Conservation (phyloP, 805 yeast genomes). For the Yarrowia sp. region DNA sequence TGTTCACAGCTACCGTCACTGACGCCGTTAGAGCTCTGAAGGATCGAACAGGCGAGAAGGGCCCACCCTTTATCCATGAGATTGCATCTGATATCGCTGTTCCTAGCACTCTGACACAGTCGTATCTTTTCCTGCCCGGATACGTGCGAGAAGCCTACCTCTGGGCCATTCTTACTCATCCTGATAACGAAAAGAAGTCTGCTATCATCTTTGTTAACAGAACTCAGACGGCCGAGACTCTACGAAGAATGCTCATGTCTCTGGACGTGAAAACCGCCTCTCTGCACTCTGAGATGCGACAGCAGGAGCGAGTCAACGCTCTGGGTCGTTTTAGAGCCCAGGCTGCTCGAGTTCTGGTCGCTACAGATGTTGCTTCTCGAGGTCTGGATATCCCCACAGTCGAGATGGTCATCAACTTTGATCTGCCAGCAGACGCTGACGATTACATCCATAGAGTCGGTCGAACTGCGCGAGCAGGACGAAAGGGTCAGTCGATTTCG, state of each 20-base stretch:
- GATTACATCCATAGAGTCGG: constrained; percentile 97
- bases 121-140: constrained; percentile 79
- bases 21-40: constrained; percentile 85
- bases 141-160: constrained; percentile 90
- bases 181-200: constrained; percentile 67
- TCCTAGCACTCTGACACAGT: constrained; percentile 71
- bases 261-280: constrained; percentile 85
- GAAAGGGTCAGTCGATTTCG: constrained; percentile 81
- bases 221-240: constrained; percentile 85
- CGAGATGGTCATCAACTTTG: constrained; percentile 86
- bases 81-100: constrained; percentile 77
- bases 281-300: constrained; percentile 94
- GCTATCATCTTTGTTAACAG: constrained; percentile 91
- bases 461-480: constrained; percentile 98
- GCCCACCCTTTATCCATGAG: constrained; percentile 74
- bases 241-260: constrained; percentile 75
- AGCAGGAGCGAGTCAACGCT: constrained; percentile 86
- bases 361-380: constrained; percentile 97
- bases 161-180: constrained; percentile 68
- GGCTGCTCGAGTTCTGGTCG: constrained; percentile 90
- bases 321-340: constrained; percentile 92
- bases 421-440: constrained; percentile 94
- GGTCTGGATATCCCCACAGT: constrained; percentile 97
- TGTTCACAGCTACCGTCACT: constrained; percentile 96
- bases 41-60: constrained; percentile 65